Conservation (phyloP, 768 basidiomycete genomes). For the Hygrocybe coccinea region DNA sequence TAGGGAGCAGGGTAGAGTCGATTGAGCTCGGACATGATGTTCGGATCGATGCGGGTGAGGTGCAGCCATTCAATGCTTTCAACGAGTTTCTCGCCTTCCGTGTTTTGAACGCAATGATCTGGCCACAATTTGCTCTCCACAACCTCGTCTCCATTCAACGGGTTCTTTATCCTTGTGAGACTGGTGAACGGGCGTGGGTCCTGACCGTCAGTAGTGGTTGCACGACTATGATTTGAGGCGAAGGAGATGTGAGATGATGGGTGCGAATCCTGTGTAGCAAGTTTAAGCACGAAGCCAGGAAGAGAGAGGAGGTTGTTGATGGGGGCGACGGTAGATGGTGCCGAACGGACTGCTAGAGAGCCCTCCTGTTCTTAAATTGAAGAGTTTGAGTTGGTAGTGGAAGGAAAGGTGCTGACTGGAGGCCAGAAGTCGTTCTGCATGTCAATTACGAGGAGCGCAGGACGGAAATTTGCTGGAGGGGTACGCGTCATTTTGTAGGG, state of each 20-base stretch:
- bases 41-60: slow-evolving; percentile 16
- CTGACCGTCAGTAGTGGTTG: slow-evolving; percentile 17
- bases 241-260: slow-evolving; percentile 56
- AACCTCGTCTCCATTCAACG: slow-evolving; percentile 32
- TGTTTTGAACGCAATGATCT: slow-evolving; percentile 58
- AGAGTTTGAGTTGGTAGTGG: no score
- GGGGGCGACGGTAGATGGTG: slow-evolving; percentile 43
- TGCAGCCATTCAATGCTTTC: slow-evolving; percentile 29
- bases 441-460: slow-evolving; percentile 41
- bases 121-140: slow-evolving; percentile 60
- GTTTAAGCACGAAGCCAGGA: slow-evolving; percentile 35
- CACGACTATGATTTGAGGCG: slow-evolving; percentile 34
- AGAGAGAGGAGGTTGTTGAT: slow-evolving; percentile 45
- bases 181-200: slow-evolving; percentile 10
- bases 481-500: neutral
- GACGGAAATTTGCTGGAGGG: neutral
- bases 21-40: slow-evolving; percentile 12
- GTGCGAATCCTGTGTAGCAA: slow-evolving; percentile 46
- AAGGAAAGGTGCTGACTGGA: slow-evolving; percentile 15
- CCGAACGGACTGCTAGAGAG: slow-evolving; percentile 51
- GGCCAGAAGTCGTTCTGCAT: slow-evolving; percentile 66
- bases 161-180: slow-evolving; percentile 24
- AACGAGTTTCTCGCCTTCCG: slow-evolving; percentile 50
- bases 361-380: slow-evolving; percentile 34
- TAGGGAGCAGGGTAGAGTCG: neutral